Percentiles rank a stretch among this genome's conserved stretches.
Evolutionary conservation across 2,329 filamentous ascomycete species (phyloP).

Genomic region (Phialemonium atrogriseum): DNA sequence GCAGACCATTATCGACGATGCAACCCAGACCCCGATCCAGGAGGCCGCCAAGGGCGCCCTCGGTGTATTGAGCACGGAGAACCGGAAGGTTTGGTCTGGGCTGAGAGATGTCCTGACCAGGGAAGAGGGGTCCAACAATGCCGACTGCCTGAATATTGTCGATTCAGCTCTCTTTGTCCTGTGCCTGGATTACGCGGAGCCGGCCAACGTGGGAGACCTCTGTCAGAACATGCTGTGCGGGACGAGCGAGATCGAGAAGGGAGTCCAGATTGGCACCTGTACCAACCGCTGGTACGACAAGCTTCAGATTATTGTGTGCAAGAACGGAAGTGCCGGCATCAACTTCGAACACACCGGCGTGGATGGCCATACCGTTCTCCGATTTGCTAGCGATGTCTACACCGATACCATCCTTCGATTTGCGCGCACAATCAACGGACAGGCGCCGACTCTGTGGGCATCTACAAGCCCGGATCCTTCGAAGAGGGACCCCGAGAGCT

Average conservation of each 20-base stretch:
- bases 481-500: constrained; percentile 83
- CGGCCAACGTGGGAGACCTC: constrained; percentile 69
- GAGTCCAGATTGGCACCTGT: constrained; percentile 93
- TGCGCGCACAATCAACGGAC: constrained; percentile 88
- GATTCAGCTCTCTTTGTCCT: constrained; percentile 90
- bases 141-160: constrained; percentile 90
- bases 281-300: constrained; percentile 99
- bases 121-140: constrained; percentile 86
- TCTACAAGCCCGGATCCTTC: constrained; percentile 85
- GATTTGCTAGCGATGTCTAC: constrained; percentile 93
- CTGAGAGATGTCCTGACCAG: constrained; percentile 79
- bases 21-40: constrained; percentile 79
- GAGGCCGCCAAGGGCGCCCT: constrained; percentile 93
- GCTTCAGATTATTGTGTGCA: constrained; percentile 96
- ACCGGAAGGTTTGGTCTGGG: constrained; percentile 91
- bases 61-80: constrained; percentile 91
- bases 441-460: constrained; percentile 86
- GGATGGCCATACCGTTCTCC: constrained; percentile 91
- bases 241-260: constrained; percentile 82
- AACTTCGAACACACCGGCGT: constrained; percentile 99
- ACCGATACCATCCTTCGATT: constrained; percentile 97
- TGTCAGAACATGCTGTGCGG: constrained; percentile 99
- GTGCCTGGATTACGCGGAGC: constrained; percentile 88
- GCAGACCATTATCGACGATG: constrained; percentile 86
- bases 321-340: constrained; percentile 96